Conservation (phyloP, 805 yeast species). For the Candida nitratophila region DNA sequence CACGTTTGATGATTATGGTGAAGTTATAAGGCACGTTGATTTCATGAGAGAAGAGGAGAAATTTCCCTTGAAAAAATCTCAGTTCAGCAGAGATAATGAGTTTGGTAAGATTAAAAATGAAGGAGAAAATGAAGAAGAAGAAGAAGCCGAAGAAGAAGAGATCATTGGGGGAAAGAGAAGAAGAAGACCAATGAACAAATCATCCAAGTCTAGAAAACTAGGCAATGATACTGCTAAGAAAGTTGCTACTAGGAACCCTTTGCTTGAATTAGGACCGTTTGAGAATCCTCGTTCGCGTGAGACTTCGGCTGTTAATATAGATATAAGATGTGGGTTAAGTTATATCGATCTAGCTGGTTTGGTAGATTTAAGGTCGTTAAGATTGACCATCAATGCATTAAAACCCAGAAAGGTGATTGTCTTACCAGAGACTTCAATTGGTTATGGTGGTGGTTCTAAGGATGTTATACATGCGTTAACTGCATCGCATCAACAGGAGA, state of each 20-base stretch:
- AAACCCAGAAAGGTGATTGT: constrained; percentile 71
- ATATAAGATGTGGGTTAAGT: constrained; percentile 62
- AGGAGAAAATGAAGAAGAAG: constrained; percentile 13
- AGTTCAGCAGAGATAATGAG: constrained; percentile 14
- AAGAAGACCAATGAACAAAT: constrained; percentile 9
- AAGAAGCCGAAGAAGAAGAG: constrained; percentile 13
- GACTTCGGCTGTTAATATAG: constrained; percentile 26
- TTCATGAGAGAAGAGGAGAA: constrained; percentile 48
- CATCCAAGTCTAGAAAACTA: constrained; percentile 28
- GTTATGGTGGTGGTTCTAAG: constrained; percentile 15
- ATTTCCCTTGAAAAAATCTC: constrained; percentile 23
- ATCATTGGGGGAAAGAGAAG: constrained; percentile 15
- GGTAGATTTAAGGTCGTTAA: constrained; percentile 76
- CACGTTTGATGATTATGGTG: constrained; percentile 85
- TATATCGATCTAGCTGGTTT: constrained; percentile 78
- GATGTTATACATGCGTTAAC: constrained; percentile 14
- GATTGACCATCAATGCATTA: constrained; percentile 68
- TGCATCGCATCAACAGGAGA: constrained; percentile 3
- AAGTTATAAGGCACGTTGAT: constrained; percentile 57
- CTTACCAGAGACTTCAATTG: constrained; percentile 17
- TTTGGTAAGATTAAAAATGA: constrained; percentile 17
- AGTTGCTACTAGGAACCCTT: neutral
- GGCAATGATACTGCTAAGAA: constrained; percentile 6
- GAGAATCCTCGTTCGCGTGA: constrained; percentile 44
- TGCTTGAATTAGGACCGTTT: constrained; percentile 39